Conservation (phyloP, 352 stramenopile genomes). For the Globisporangium emineosum region DNA sequence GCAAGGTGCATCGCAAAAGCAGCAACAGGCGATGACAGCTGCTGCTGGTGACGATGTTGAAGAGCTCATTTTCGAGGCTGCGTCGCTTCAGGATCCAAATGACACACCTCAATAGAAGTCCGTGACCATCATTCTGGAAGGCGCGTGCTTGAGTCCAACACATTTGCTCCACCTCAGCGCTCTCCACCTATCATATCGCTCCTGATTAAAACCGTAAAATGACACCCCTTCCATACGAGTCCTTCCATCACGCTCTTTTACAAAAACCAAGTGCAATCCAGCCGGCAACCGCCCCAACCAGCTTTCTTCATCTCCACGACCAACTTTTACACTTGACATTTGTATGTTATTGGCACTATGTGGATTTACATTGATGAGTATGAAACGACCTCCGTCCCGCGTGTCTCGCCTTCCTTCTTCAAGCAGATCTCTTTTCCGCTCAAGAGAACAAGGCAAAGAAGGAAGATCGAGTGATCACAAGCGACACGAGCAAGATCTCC, state of each 20-base stretch:
- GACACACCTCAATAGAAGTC: conserved; percentile 5
- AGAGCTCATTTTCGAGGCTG: neutral
- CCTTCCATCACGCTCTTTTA: neutral
- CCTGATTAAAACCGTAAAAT: neutral
- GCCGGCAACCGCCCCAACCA: neutral
- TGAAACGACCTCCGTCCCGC: conserved; percentile 1
- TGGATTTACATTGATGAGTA: neutral
- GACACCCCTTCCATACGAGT: conserved; percentile 2
- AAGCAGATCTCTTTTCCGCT: conserved; percentile 16
- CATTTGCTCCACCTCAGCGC: neutral
- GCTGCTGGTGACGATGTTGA: neutral
- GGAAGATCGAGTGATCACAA: conserved; percentile 11
- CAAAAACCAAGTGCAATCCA: neutral
- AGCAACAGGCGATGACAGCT: neutral
- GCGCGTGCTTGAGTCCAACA: conserved; percentile 15
- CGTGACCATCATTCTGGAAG: neutral
- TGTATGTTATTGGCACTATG: neutral
- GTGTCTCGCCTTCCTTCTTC: conserved; percentile 10
- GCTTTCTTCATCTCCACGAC: neutral
- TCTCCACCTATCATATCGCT: conserved; percentile 7
- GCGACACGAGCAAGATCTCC: conserved; percentile 14
- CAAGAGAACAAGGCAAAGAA: conserved; percentile 20
- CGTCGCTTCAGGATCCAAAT: conserved; percentile 17
- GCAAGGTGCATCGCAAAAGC: neutral
- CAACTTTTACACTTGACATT: neutral